Conservation (phyloP, 768 basidiomycete species). For the Russula dissimulans region DNA sequence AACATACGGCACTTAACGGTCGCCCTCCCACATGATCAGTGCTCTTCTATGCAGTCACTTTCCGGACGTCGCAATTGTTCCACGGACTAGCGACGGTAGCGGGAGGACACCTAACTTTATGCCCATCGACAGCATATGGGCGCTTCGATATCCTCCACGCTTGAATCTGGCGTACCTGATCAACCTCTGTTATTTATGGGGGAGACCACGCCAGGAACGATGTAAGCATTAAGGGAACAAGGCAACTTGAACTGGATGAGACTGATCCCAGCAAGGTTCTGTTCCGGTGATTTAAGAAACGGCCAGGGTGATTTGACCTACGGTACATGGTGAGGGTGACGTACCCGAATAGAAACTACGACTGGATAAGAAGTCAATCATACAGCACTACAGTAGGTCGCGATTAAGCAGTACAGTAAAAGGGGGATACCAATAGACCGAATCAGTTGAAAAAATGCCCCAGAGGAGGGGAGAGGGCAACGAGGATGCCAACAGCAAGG, state of each 20-base stretch:
- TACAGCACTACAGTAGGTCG: background rate
- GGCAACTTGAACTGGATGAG: background rate
- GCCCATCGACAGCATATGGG: background rate
- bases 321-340: background rate
- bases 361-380: background rate
- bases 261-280: background rate
- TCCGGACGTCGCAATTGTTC: background rate
- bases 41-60: too few species aligned
- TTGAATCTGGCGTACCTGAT: background rate
- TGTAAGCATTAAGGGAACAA: background rate
- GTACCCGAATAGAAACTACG: background rate
- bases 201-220: background rate
- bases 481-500: slow-evolving; percentile 13
- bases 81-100: background rate
- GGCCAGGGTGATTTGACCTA: background rate
- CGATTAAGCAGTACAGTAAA: background rate
- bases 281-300: background rate
- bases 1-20: background rate
- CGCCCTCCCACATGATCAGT: too few species aligned
- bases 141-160: background rate
- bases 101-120: background rate
- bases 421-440: background rate
- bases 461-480: slow-evolving; percentile 18
- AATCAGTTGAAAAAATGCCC: slow-evolving; percentile 10
- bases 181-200: background rate